Conservation (phyloP, 192 early-diverging fungal genomes). For the Rhizophagus clarus region DNA sequence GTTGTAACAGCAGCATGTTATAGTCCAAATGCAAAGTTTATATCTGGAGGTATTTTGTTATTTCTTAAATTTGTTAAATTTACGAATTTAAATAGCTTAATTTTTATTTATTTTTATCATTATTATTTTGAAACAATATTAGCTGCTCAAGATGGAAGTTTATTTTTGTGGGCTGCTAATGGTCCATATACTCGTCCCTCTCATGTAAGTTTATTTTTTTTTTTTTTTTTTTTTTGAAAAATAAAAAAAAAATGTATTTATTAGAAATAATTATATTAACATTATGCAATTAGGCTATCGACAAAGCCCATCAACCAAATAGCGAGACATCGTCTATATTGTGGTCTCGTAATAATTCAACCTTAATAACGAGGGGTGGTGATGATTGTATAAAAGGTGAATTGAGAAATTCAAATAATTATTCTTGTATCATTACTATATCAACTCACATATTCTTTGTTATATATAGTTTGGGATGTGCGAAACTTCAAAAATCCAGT, state of each 20-base stretch:
- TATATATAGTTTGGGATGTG: conserved; percentile 79
- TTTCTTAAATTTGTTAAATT: background rate
- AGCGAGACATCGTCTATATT: conserved; percentile 69
- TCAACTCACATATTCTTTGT: background rate
- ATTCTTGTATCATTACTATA: conserved; percentile 1
- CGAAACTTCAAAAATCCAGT: conserved; percentile 74
- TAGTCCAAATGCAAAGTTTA: conserved; percentile 68
- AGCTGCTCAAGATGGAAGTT: conserved; percentile 73
- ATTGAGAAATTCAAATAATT: background rate
- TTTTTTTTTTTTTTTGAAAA: background rate
- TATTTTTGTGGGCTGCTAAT: conserved; percentile 75
- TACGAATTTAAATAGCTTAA: background rate
- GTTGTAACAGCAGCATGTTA: conserved; percentile 72
- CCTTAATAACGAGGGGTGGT: conserved; percentile 75
- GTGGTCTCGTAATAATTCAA: conserved; percentile 67
- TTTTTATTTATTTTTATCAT: background rate
- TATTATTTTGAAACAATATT: conserved; percentile 26
- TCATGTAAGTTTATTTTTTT: conserved; percentile 49
- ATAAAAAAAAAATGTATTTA: background rate
- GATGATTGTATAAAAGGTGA: conserved; percentile 82
- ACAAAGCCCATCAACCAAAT: conserved; percentile 69
- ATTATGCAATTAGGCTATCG: conserved; percentile 49
- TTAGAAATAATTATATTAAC: background rate
- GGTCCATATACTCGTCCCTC: conserved; percentile 67
- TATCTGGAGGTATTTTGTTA: conserved; percentile 59